Evolutionary conservation across 495 filamentous ascomycete genomes (phyloP).

Genomic region (Neurospora tetrasperma): DNA sequence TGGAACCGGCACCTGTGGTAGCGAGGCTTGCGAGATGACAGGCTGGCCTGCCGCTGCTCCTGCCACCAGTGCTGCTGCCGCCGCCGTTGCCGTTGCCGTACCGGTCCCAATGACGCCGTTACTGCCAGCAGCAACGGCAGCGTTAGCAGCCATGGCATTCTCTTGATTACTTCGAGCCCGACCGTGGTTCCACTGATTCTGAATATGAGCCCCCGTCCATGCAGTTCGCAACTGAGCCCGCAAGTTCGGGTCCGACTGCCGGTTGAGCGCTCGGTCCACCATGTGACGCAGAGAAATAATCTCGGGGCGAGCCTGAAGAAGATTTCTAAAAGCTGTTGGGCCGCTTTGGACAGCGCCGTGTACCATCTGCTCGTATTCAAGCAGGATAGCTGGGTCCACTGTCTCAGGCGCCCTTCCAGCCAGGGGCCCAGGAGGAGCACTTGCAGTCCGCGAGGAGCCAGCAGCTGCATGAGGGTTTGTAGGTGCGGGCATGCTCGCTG

Average conservation of each 20-base stretch:
- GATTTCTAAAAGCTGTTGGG: conserved; percentile 29
- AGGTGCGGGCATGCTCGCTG: neutral
- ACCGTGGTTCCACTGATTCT: conserved; percentile 34
- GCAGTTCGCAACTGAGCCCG: conserved; percentile 34
- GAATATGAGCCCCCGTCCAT: conserved; percentile 28
- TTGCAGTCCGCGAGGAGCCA: conserved; percentile 1
- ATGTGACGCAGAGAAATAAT: conserved; percentile 31
- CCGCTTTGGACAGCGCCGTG: conserved; percentile 35
- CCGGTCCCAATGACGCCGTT: neutral
- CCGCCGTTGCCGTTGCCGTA: neutral
- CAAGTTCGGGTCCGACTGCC: conserved; percentile 27
- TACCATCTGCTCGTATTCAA: conserved; percentile 31
- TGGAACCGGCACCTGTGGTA: neutral
- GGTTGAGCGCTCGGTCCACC: conserved; percentile 33
- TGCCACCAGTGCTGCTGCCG: neutral
- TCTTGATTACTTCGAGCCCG: conserved; percentile 17
- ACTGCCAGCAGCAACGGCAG: neutral
- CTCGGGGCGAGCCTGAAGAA: conserved; percentile 32
- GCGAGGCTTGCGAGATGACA: neutral
- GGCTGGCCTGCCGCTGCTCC: neutral
- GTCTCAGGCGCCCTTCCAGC: neutral
- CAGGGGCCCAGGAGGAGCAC: conserved; percentile 1
- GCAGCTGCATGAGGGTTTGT: neutral
- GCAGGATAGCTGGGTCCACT: conserved; percentile 3
- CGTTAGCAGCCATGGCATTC: neutral